Conservation (phyloP, 768 basidiomycete genomes). For the Clitopilus hobsonii region DNA sequence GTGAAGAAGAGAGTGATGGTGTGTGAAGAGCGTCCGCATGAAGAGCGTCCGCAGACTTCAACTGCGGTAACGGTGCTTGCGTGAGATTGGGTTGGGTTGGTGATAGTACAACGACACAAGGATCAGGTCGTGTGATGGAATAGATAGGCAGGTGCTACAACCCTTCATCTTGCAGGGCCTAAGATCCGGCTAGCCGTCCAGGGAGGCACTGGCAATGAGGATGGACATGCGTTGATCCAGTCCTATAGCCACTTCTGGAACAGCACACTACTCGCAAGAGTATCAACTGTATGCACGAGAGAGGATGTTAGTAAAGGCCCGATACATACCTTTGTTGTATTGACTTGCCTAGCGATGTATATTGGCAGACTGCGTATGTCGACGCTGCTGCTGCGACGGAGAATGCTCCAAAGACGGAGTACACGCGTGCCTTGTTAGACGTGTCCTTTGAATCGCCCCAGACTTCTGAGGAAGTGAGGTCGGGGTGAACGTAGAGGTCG, state of each 20-base stretch:
- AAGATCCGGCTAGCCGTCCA: too few species aligned
- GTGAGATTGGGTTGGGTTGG: too few species aligned
- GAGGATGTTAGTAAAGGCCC: not conserved
- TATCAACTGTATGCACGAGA: not conserved
- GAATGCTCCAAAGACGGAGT: constrained; percentile 24
- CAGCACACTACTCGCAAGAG: not conserved
- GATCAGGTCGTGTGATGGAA: not conserved
- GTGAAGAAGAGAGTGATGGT: not conserved
- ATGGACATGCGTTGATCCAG: too few species aligned
- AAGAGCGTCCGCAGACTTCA: not conserved
- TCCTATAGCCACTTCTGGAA: not conserved
- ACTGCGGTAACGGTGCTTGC: not conserved
- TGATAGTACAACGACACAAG: not conserved
- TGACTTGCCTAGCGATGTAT: constrained; percentile 20
- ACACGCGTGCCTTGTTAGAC: constrained; percentile 16
- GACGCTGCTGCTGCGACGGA: constrained; percentile 25
- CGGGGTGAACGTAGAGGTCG: constrained; percentile 33
- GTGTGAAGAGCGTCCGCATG: not conserved
- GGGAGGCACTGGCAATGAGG: too few species aligned
- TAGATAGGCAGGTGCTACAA: not conserved
- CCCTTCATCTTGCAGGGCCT: too few species aligned
- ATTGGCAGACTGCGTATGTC: constrained; percentile 26
- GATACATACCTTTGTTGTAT: constrained; percentile 22
- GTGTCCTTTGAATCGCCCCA: constrained; percentile 27
- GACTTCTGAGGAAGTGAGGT: constrained; percentile 33